These are phyloP conservation scores for Pseudognaphalium luteoalbum DNA, from an alignment of 129 eudicot genomes.

Conservation along the genomic window DNA sequence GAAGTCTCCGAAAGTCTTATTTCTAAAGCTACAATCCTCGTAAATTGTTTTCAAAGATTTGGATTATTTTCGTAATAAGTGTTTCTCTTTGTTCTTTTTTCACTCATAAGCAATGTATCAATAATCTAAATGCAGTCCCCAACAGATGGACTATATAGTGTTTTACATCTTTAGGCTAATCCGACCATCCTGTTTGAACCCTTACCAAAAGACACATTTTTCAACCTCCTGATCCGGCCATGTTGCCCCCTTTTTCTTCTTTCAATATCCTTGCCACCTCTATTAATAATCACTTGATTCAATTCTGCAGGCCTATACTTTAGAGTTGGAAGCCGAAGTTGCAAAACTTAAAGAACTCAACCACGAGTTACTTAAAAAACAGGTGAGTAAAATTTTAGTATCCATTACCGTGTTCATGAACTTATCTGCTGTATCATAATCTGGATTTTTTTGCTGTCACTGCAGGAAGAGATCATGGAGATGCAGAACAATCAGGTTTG, in stretches of 20 bases:
- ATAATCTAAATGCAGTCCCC: not conserved
- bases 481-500: slow-evolving; percentile 79
- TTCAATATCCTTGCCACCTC: not conserved
- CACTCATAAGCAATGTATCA: not conserved
- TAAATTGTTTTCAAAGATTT: not conserved
- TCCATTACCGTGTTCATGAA: not conserved
- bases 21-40: not conserved
- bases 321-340: slow-evolving; percentile 88
- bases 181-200: too few species aligned
- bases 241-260: not conserved
- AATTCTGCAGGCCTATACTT: slow-evolving; percentile 66
- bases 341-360: slow-evolving; percentile 77
- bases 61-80: not conserved
- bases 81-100: too few species aligned
- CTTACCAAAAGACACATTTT: not conserved
- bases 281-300: not conserved
- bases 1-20: too few species aligned
- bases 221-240: not conserved
- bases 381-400: slow-evolving; percentile 39
- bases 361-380: slow-evolving; percentile 64
- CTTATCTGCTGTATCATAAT: slow-evolving; percentile 17
- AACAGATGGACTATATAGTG: not conserved
- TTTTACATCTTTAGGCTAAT: not conserved
- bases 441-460: slow-evolving; percentile 19
- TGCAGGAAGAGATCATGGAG: slow-evolving; percentile 72